Percentiles rank a stretch among this genome's conserved stretches.
Evolutionary conservation across 202 grass and related monocot species (phyloP).

Genomic region (Brachypodium distachyon): DNA sequence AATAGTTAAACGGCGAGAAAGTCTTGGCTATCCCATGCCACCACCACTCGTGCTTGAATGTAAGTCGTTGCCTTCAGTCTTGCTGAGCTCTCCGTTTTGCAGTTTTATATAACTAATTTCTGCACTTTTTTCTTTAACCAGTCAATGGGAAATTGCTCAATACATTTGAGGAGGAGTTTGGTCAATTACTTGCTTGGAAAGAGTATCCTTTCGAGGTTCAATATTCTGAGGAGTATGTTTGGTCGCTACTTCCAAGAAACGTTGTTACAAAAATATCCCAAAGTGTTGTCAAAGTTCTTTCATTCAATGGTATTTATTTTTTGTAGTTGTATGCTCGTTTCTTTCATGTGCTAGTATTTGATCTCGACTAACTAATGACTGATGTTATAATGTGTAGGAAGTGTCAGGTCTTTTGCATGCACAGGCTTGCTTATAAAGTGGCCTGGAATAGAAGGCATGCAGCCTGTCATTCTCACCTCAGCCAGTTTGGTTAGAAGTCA

Average conservation of each 20-base stretch:
- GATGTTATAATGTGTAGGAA: background rate
- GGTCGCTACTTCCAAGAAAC: background rate
- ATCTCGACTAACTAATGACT: background rate
- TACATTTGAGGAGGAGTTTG: constrained; percentile 3
- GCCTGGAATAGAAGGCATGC: background rate
- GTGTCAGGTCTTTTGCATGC: constrained; percentile 18
- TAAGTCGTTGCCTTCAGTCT: background rate
- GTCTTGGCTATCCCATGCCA: background rate
- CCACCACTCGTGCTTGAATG: constrained; percentile 6
- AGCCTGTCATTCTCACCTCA: background rate
- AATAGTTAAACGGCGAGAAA: background rate
- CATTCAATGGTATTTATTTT: constrained; percentile 1
- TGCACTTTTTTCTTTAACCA: background rate
- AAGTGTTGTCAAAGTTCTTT: constrained; percentile 18
- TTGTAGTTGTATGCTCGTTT: background rate
- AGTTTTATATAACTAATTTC: background rate
- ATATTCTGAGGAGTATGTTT: background rate
- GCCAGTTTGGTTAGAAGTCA: constrained; percentile 13
- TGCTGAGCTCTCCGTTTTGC: background rate
- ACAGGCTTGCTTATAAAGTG: constrained; percentile 22
- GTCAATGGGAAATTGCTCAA: constrained; percentile 13
- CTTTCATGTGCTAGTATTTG: background rate
- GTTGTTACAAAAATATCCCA: background rate
- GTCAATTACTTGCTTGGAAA: constrained; percentile 5
- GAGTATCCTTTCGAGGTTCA: background rate